phyloP scores from a whole-genome alignment of 2,329 filamentous ascomycete genomes.

The Colletotrichum tamarilloi region DNA sequence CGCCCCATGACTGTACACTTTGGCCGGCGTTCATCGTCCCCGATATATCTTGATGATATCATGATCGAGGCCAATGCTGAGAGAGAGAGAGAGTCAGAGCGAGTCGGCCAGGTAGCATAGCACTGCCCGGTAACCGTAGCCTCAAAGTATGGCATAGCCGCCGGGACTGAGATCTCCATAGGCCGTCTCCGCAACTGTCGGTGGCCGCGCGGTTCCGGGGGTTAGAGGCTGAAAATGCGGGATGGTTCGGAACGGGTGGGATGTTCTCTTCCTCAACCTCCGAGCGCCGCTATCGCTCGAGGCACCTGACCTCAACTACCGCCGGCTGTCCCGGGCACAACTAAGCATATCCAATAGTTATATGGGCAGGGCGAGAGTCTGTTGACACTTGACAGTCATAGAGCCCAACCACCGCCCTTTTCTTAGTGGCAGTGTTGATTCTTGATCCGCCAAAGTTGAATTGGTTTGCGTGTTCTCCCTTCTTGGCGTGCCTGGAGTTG shows the following conservation, averaged over 20 bases:
- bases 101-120: too few species aligned
- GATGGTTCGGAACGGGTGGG: conserved; percentile 21
- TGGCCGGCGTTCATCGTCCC: not conserved
- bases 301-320: not conserved
- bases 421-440: not conserved
- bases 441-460: not conserved
- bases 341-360: not conserved
- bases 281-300: not conserved
- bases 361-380: not conserved
- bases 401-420: not conserved
- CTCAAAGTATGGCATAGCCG: not conserved
- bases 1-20: not conserved
- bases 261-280: not conserved
- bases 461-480: not conserved
- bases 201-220: conserved; percentile 25
- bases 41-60: not conserved
- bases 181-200: not conserved
- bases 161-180: conserved; percentile 7
- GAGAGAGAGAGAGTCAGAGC: not conserved
- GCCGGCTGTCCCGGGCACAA: conserved; percentile 2
- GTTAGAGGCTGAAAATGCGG: conserved; percentile 10
- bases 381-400: not conserved
- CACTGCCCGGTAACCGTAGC: not conserved
- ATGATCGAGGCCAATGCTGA: not conserved
- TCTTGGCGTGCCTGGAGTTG: not conserved